Evolutionary conservation across 2,329 filamentous ascomycete genomes (phyloP).

Genomic region (Exophiala phaeomuriformis): DNA sequence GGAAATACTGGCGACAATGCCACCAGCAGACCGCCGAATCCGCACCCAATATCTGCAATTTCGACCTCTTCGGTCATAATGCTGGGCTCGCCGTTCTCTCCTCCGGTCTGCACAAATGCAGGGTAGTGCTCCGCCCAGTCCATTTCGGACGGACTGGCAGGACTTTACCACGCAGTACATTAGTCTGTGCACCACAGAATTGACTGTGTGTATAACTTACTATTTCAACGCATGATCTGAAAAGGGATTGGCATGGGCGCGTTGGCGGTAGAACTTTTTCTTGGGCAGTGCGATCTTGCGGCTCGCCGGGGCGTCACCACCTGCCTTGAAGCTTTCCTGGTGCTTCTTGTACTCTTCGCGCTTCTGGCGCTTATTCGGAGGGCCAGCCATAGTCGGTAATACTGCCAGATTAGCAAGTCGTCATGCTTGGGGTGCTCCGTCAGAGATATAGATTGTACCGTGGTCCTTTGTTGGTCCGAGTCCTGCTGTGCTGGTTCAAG

Average conservation of each 20-base stretch:
- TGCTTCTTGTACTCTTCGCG: constrained; percentile 58
- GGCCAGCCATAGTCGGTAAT: constrained; percentile 25
- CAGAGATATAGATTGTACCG: too few relatives aligned
- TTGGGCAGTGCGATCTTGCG: constrained; percentile 60
- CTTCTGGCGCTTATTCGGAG: constrained; percentile 55
- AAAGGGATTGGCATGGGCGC: constrained; percentile 96
- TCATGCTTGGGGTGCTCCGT: not conserved
- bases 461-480: too few relatives aligned
- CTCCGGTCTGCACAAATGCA: constrained; percentile 49
- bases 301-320: constrained; percentile 24
- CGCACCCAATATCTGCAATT: constrained; percentile 93
- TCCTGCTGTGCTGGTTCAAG: too few relatives aligned
- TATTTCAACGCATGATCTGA: constrained; percentile 87
- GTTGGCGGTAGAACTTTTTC: constrained; percentile 94
- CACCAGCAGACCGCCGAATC: constrained; percentile 85
- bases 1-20: constrained; percentile 76
- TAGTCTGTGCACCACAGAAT: not conserved
- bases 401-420: not conserved
- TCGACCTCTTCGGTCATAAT: constrained; percentile 65
- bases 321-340: constrained; percentile 29
- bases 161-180: constrained; percentile 46
- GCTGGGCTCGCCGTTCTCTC: constrained; percentile 30
- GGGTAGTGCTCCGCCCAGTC: constrained; percentile 85
- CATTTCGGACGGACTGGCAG: constrained; percentile 71
- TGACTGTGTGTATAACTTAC: constrained; percentile 46